These are phyloP conservation scores for Pichia sp. DNA, from an alignment of 1,139 yeast species.

Conservation along the genomic window DNA sequence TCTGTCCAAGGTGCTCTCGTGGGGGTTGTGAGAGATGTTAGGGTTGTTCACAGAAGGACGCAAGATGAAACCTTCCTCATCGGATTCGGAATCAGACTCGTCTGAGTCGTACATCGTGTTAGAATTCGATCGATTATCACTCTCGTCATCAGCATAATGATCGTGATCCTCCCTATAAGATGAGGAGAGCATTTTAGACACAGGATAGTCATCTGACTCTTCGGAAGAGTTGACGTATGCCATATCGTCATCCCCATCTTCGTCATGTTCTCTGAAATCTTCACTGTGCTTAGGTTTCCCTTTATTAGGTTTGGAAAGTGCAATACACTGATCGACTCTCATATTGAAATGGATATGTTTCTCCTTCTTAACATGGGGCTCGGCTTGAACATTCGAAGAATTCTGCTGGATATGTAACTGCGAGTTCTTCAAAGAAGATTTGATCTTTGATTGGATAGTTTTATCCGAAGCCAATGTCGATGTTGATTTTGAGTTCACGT, in stretches of 20 bases:
- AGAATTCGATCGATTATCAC: slow-evolving; percentile 10
- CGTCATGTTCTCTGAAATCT: not conserved
- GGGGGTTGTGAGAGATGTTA: slow-evolving; percentile 29
- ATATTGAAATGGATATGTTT: slow-evolving; percentile 88
- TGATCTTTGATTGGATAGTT: slow-evolving; percentile 8
- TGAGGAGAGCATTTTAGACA: slow-evolving; percentile 13
- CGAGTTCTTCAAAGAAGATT: slow-evolving; percentile 20
- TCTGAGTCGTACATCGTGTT: slow-evolving; percentile 13
- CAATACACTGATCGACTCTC: slow-evolving; percentile 88
- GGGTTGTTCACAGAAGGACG: slow-evolving; percentile 20
- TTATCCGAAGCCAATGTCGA: slow-evolving; percentile 3
- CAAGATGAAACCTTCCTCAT: slow-evolving; percentile 32
- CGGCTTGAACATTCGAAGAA: not conserved
- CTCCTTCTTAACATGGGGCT: slow-evolving; percentile 31
- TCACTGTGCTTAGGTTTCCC: slow-evolving; percentile 48
- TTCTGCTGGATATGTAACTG: slow-evolving; percentile 11
- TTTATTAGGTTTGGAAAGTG: slow-evolving; percentile 41
- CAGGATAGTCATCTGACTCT: slow-evolving; percentile 27
- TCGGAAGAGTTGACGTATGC: slow-evolving; percentile 24
- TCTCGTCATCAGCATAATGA: slow-evolving; percentile 24
- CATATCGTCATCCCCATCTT: slow-evolving; percentile 29
- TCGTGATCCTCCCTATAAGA: slow-evolving; percentile 15
- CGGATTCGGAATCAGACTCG: slow-evolving; percentile 14
- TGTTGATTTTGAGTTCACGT: not conserved
- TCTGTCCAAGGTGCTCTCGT: slow-evolving; percentile 14